These are phyloP conservation scores for Cladosporium velox DNA, from an alignment of 2,329 filamentous ascomycete genomes.

Conservation along the genomic window DNA sequence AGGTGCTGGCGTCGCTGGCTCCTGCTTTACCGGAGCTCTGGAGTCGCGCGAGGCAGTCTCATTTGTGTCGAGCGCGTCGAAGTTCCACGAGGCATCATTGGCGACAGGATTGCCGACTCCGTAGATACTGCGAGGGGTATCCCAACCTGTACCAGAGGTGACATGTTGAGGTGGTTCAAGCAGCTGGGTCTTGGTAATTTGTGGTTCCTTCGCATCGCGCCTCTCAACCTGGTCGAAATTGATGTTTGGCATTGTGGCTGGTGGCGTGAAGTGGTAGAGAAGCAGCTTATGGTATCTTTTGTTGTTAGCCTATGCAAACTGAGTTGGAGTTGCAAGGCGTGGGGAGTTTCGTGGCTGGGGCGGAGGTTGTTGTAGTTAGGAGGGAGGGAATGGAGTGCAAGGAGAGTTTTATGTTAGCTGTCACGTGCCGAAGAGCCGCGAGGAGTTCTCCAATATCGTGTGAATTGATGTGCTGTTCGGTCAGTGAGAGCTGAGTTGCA, in stretches of 20 bases:
- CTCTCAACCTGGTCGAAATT: background rate
- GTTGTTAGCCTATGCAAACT: background rate
- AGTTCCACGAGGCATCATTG: background rate
- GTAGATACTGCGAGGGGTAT: background rate
- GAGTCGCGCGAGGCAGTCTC: background rate
- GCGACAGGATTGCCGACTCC: background rate
- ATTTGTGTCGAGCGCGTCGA: background rate
- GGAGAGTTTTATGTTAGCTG: background rate
- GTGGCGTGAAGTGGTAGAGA: background rate
- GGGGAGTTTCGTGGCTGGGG: background rate
- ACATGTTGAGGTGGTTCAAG: background rate
- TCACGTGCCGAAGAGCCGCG: background rate
- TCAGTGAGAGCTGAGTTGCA: background rate
- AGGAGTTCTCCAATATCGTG: background rate
- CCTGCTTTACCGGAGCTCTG: background rate
- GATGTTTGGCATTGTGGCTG: background rate
- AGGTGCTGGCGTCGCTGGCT: background rate
- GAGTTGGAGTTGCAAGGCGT: background rate
- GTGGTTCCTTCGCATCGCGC: constrained; percentile 2
- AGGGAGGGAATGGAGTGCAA: background rate
- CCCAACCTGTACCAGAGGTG: background rate
- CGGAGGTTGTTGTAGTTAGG: background rate
- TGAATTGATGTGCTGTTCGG: background rate
- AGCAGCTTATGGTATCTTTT: background rate
- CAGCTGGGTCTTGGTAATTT: constrained; percentile 8